A percentile compares a stretch with the other conserved stretches of the same genome.
These are phyloP conservation scores for Sarocladium brachiariae DNA, from an alignment of 2,329 filamentous ascomycete genomes.

Conservation along the genomic window DNA sequence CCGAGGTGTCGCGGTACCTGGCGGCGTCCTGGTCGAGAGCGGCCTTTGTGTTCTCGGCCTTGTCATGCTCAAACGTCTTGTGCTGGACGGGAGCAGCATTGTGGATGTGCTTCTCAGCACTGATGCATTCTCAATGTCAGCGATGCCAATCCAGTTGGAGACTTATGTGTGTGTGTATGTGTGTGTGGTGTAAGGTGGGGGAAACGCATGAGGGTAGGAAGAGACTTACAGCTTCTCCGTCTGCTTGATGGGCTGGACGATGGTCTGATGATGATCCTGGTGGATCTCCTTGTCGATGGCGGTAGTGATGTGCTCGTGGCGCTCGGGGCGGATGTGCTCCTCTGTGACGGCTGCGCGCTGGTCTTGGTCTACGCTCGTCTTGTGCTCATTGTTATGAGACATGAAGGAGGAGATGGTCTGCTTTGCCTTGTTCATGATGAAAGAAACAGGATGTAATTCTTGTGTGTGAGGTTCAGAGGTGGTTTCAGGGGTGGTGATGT, in stretches of 20 bases:
- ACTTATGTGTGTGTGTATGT: constrained; percentile 11
- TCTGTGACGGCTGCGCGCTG: constrained; percentile 54
- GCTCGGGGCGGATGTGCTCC: constrained; percentile 52
- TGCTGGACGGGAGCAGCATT: constrained; percentile 53
- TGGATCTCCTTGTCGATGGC: constrained; percentile 63
- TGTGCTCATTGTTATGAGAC: constrained; percentile 54
- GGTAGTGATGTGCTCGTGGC: constrained; percentile 54
- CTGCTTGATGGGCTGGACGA: constrained; percentile 52
- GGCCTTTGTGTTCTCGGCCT: constrained; percentile 38
- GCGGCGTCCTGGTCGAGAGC: constrained; percentile 44
- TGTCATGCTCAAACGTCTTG: constrained; percentile 54
- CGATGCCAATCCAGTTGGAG: too few species aligned
- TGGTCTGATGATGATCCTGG: constrained; percentile 66
- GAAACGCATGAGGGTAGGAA: too few species aligned
- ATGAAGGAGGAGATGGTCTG: constrained; percentile 55
- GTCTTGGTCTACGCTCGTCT: constrained; percentile 64
- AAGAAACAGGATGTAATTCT: too few species aligned
- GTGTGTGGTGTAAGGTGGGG: too few species aligned
- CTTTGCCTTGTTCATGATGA: constrained; percentile 59
- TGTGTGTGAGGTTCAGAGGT: too few species aligned
- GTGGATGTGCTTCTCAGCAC: constrained; percentile 56
- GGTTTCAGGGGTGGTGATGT: too few species aligned
- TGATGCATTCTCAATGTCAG: constrained; percentile 19
- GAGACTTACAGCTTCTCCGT: constrained; percentile 34
- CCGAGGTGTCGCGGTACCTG: constrained; percentile 22